phyloP scores from a whole-genome alignment of 2,329 filamentous ascomycete species.

The Aspergillus spinulosporus region DNA sequence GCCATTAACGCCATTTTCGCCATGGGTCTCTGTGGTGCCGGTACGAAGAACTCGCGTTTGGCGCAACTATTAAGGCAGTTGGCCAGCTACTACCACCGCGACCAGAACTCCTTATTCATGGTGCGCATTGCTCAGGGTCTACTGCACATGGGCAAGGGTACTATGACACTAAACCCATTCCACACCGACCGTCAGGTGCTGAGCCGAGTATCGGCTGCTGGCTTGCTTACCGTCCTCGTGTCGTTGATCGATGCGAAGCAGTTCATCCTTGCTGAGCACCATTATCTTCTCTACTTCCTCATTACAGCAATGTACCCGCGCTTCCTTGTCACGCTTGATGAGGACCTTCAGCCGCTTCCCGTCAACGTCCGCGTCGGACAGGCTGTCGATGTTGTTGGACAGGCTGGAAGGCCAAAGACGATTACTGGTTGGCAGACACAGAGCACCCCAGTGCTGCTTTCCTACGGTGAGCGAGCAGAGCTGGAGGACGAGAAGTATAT shows the following conservation, averaged over 20 bases:
- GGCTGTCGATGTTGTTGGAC: slow-evolving; percentile 95
- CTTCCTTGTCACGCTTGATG: slow-evolving; percentile 93
- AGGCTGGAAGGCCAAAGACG: slow-evolving; percentile 95
- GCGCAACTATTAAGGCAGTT: slow-evolving; percentile 92
- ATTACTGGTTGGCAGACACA: slow-evolving; percentile 99
- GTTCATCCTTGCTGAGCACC: slow-evolving; percentile 69
- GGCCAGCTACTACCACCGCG: slow-evolving; percentile 96
- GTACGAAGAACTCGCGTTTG: slow-evolving; percentile 95
- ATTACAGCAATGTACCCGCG: slow-evolving; percentile 95
- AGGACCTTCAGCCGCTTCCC: slow-evolving; percentile 87
- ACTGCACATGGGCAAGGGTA: slow-evolving; percentile 98
- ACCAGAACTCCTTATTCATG: slow-evolving; percentile 97
- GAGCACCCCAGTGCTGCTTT: slow-evolving; percentile 92
- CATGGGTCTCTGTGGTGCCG: slow-evolving; percentile 94
- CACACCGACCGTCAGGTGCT: slow-evolving; percentile 96
- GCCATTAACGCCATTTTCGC: slow-evolving; percentile 98
- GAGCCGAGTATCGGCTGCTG: slow-evolving; percentile 85
- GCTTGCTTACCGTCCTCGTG: slow-evolving; percentile 84
- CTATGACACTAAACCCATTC: slow-evolving; percentile 95
- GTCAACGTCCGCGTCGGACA: slow-evolving; percentile 97
- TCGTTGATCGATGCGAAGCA: slow-evolving; percentile 95
- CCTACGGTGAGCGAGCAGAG: slow-evolving; percentile 94
- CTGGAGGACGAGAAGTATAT: slow-evolving; percentile 98
- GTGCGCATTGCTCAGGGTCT: slow-evolving; percentile 97
- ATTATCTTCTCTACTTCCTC: slow-evolving; percentile 97